Conservation (phyloP, 2,329 filamentous ascomycete species). For the Pseudocercospora vitis region DNA sequence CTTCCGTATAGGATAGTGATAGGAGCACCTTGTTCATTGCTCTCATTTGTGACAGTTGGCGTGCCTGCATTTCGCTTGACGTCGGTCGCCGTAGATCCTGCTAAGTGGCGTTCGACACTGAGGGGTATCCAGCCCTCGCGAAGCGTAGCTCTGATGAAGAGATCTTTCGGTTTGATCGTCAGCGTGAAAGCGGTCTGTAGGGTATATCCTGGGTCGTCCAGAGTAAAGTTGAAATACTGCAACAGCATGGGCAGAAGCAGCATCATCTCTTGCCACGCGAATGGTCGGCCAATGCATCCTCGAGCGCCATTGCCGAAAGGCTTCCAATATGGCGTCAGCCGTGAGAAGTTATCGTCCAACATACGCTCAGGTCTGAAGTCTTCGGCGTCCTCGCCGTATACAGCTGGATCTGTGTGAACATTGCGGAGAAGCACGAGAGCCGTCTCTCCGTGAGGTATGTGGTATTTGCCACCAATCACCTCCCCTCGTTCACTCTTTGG, state of each 20-base stretch:
- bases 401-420: conserved; percentile 61
- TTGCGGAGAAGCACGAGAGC: conserved; percentile 54
- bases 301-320: conserved; percentile 73
- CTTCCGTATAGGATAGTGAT: conserved; percentile 72
- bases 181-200: conserved; percentile 58
- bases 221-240: conserved; percentile 68
- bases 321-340: conserved; percentile 38
- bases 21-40: conserved; percentile 39
- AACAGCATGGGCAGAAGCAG: conserved; percentile 63
- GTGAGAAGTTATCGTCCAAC: conserved; percentile 66
- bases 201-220: conserved; percentile 62
- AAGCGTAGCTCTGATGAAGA: conserved; percentile 61
- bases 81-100: conserved; percentile 15
- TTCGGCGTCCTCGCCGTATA: conserved; percentile 65
- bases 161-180: conserved; percentile 64
- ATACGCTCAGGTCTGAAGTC: conserved; percentile 71
- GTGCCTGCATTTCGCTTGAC: conserved; percentile 1
- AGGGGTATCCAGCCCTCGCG: conserved; percentile 51
- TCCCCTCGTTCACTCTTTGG: conserved; percentile 51
- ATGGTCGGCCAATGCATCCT: conserved; percentile 67
- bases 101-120: conserved; percentile 43
- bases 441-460: conserved; percentile 54
- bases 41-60: conserved; percentile 1
- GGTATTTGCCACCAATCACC: conserved; percentile 62
- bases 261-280: conserved; percentile 70